A percentile compares a stretch with the other conserved stretches of the same genome.
Conservation (phyloP, 257 asterid genomes). For the Linderniella brevidens region DNA sequence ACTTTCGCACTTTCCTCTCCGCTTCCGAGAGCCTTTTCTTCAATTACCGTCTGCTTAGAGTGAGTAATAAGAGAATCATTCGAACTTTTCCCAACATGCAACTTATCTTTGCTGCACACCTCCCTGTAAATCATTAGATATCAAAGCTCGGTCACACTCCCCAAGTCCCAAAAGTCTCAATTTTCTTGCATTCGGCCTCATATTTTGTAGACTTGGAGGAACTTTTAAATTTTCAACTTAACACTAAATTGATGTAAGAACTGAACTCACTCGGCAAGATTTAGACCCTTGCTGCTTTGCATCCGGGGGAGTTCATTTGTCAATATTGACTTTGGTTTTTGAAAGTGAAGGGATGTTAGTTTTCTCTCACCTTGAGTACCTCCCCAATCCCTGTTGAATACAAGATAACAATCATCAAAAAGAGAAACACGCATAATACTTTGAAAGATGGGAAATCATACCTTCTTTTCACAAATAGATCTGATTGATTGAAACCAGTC, state of each 20-base stretch:
- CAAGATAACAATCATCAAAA: constrained; percentile 8
- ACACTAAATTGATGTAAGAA: constrained; percentile 1
- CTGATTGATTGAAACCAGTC: constrained; percentile 18
- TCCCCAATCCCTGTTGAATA: constrained; percentile 20
- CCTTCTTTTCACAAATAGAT: constrained; percentile 26
- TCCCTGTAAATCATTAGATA: too few relatives aligned
- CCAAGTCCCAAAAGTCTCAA: too few relatives aligned
- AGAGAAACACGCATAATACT: constrained; percentile 8
- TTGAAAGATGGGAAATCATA: constrained; percentile 12
- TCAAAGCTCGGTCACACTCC: too few relatives aligned
- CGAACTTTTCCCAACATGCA: too few relatives aligned
- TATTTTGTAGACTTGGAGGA: too few relatives aligned
- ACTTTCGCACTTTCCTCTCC: too few relatives aligned
- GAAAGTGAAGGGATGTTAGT: constrained; percentile 19
- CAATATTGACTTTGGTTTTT: constrained; percentile 19
- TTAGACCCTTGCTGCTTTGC: constrained; percentile 16
- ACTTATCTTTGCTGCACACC: too few relatives aligned
- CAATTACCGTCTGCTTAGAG: too few relatives aligned
- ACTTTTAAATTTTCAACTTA: too few relatives aligned
- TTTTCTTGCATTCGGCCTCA: too few relatives aligned
- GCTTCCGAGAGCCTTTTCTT: too few relatives aligned
- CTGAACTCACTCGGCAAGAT: constrained; percentile 25
- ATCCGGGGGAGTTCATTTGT: constrained; percentile 24
- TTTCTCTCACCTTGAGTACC: constrained; percentile 18
- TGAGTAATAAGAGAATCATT: too few relatives aligned